Conservation (phyloP, 1,284 basidiomycete genomes). For the Cutaneotrichosporon sp. region DNA sequence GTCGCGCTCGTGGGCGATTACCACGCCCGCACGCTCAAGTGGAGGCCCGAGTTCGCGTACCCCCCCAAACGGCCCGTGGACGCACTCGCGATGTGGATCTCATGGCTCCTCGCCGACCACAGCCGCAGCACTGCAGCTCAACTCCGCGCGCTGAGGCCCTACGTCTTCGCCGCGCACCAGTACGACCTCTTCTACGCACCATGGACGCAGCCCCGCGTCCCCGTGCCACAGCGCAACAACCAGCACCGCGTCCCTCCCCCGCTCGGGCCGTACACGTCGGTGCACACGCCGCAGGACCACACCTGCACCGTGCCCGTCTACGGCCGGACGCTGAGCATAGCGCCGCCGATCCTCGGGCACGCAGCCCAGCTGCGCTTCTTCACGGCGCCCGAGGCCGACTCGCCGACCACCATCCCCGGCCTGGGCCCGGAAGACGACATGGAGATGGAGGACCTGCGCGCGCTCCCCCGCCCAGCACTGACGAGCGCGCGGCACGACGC, state of each 20-base stretch:
- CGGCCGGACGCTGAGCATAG: slow-evolving; percentile 37
- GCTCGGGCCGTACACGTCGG: slow-evolving; percentile 28
- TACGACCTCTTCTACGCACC: slow-evolving; percentile 59
- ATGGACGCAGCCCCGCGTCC: slow-evolving; percentile 56
- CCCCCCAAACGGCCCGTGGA: slow-evolving; percentile 51
- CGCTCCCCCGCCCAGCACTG: slow-evolving; percentile 29
- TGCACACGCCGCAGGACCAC: slow-evolving; percentile 25
- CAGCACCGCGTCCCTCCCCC: slow-evolving; percentile 36
- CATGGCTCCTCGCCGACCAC: slow-evolving; percentile 53
- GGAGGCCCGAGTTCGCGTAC: slow-evolving; percentile 33
- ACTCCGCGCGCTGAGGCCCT: slow-evolving; percentile 32
- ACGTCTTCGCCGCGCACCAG: slow-evolving; percentile 58
- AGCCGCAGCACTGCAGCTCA: slow-evolving; percentile 11
- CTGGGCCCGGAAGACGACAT: neutral
- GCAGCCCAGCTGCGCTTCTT: slow-evolving; percentile 54
- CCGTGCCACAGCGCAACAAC: slow-evolving; percentile 20
- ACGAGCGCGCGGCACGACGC: slow-evolving; percentile 23
- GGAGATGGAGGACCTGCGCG: slow-evolving; percentile 19
- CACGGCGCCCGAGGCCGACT: slow-evolving; percentile 6
- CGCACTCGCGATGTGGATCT: slow-evolving; percentile 56
- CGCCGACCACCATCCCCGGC: neutral
- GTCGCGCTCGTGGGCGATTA: slow-evolving; percentile 8
- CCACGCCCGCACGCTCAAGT: slow-evolving; percentile 11
- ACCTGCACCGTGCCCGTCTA: slow-evolving; percentile 49
- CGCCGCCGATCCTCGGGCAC: slow-evolving; percentile 49